Evolutionary conservation across 805 yeast genomes (phyloP).

Genomic region (Suhomyces tanzawaensis): DNA sequence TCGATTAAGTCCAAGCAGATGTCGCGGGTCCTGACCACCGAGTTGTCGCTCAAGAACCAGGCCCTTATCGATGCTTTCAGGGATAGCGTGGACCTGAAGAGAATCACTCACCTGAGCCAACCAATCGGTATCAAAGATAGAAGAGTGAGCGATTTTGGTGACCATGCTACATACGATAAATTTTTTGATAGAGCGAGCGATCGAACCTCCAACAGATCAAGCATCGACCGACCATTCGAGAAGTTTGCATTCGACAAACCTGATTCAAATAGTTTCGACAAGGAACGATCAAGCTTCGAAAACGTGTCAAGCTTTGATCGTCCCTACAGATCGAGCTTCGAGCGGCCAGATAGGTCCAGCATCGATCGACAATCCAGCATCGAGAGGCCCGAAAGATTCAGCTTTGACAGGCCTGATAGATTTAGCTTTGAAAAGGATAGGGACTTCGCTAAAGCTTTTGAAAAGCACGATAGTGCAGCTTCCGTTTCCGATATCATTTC

Average conservation of each 20-base stretch:
- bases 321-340: background rate
- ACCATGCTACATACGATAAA: background rate
- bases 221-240: background rate
- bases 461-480: background rate
- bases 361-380: background rate
- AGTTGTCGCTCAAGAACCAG: constrained; percentile 18
- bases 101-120: constrained; percentile 12
- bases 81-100: constrained; percentile 36
- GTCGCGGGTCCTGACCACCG: constrained; percentile 13
- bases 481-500: background rate
- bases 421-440: background rate
- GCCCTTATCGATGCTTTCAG: constrained; percentile 31
- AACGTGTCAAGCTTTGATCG: constrained; percentile 1
- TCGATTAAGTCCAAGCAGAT: constrained; percentile 31
- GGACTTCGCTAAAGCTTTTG: background rate
- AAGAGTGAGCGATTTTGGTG: background rate
- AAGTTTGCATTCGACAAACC: background rate
- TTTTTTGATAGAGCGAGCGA: constrained; percentile 5
- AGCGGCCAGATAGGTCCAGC: background rate
- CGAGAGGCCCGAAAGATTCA: background rate
- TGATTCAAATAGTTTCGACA: background rate
- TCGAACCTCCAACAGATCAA: constrained; percentile 1
- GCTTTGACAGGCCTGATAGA: background rate
- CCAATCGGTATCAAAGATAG: background rate
- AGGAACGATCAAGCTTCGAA: background rate